Evolutionary conservation across 1,139 yeast genomes (phyloP).

Genomic region (Casaregolazyma suthepensis): DNA sequence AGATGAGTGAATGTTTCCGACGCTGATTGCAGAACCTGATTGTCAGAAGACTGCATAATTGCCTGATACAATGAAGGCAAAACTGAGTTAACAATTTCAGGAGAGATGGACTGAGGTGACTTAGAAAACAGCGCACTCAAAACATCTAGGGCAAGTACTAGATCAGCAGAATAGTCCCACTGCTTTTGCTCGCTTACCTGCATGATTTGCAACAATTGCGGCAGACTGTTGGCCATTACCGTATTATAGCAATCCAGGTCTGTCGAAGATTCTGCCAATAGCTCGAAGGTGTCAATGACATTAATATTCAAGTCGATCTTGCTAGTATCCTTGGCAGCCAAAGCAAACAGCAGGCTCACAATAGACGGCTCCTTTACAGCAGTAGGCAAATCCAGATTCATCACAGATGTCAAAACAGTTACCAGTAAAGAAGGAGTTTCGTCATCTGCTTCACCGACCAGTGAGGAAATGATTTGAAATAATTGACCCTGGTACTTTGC

Average conservation of each 20-base stretch:
- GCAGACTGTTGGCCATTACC: conserved; percentile 45
- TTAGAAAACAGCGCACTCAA: conserved; percentile 52
- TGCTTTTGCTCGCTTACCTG: conserved; percentile 29
- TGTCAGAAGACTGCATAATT: conserved; percentile 57
- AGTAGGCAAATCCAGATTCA: conserved; percentile 39
- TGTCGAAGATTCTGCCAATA: conserved; percentile 46
- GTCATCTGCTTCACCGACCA: conserved; percentile 66
- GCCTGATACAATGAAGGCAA: conserved; percentile 50
- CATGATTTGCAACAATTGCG: conserved; percentile 19
- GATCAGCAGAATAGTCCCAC: conserved; percentile 40
- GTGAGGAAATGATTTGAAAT: conserved; percentile 37
- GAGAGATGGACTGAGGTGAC: conserved; percentile 42
- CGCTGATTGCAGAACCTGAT: conserved; percentile 70
- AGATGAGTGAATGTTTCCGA: conserved; percentile 68
- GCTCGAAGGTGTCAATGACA: conserved; percentile 58
- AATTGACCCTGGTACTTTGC: conserved; percentile 21
- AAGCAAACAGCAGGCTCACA: conserved; percentile 52
- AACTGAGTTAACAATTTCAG: conserved; percentile 42
- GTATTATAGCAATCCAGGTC: conserved; percentile 35
- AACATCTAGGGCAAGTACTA: conserved; percentile 62
- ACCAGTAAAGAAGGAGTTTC: conserved; percentile 73
- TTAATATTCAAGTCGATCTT: conserved; percentile 58
- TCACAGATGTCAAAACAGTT: conserved; percentile 59
- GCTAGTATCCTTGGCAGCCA: conserved; percentile 70
- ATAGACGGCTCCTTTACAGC: conserved; percentile 40